These are phyloP conservation scores for Trichocladium uniseriatum DNA, from an alignment of 495 filamentous ascomycete genomes.

Conservation along the genomic window DNA sequence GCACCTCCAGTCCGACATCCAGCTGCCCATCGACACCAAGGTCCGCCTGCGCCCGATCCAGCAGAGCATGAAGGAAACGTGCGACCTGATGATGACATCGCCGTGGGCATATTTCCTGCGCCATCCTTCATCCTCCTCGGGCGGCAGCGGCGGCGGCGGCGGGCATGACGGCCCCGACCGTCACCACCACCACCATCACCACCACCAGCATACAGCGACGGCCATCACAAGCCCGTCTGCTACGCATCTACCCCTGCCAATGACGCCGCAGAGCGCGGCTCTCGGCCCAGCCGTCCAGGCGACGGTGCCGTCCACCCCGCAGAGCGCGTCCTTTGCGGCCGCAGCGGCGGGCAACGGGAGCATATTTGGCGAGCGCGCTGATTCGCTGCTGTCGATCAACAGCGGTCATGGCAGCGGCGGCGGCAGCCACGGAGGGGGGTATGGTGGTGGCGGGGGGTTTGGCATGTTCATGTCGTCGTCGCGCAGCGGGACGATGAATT, in stretches of 20 bases:
- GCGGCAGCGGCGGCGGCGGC: not conserved
- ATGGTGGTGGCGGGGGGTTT: slow-evolving; percentile 16
- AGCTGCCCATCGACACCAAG: slow-evolving; percentile 58
- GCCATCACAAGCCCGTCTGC: slow-evolving; percentile 11
- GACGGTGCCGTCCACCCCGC: slow-evolving; percentile 73
- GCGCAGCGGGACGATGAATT: slow-evolving; percentile 38
- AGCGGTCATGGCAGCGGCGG: not conserved
- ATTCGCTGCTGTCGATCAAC: slow-evolving; percentile 55
- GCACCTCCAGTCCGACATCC: slow-evolving; percentile 50
- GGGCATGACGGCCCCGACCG: not conserved
- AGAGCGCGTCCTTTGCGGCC: slow-evolving; percentile 52
- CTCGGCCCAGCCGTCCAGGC: slow-evolving; percentile 82
- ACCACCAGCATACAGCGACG: not conserved
- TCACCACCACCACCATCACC: not conserved
- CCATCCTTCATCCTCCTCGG: slow-evolving; percentile 3
- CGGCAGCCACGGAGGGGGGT: not conserved
- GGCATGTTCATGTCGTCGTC: slow-evolving; percentile 14
- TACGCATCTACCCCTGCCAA: slow-evolving; percentile 36
- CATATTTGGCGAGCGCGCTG: slow-evolving; percentile 60
- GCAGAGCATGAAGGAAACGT: slow-evolving; percentile 63
- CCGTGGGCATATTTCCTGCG: slow-evolving; percentile 57
- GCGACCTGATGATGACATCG: slow-evolving; percentile 61
- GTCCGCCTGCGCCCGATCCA: slow-evolving; percentile 67
- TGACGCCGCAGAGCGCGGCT: slow-evolving; percentile 72
- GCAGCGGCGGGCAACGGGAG: slow-evolving; percentile 12